Evolutionary conservation across 768 basidiomycete species (phyloP), one percentile per base, ranked within the genome.

Genomic region (Phallus indusiatus): DNA sequence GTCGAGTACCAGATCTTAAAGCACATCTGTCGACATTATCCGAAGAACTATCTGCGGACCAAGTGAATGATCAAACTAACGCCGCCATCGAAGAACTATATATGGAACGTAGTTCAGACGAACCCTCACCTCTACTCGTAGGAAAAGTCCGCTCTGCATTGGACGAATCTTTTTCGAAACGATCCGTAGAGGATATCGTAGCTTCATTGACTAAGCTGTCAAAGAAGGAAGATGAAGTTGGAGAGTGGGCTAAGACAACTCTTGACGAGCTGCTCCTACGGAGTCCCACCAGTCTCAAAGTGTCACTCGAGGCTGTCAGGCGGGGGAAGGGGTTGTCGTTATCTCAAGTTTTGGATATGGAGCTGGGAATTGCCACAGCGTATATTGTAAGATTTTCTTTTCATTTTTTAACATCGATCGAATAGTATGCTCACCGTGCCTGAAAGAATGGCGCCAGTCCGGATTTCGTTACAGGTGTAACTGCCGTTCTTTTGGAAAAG

Each of bases 241-340:
- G 76, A 53, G 67, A 71, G 47, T 98, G 94, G 94, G 94, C 95
- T 5, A 70, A 74, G 59, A 70, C 78, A 59, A 92, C 93, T 3
- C 70, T 89, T 59, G 73, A 75, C 14, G 73, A 74, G 34, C 72
- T 99, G 59, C 74, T 81, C 46, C 63, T 79, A 64, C 82, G 91
- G 47, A 94, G 93, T 71, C 95, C 95, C 11, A 96, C 94, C 1
- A 94, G 92, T 65, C 77, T 97, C 64, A 90, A 90, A 69, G 87
- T 98, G 36, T 82, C 94, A n/a, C 76, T 98, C 20, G 74, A 79
- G 64, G 89, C 90, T 1, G 80, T 94, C 56, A 83, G 87, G 51
- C 74, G 74, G 60, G 94, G 91, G n/a, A 81, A 76, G 65, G 71
- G 72, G 1, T 71, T 85, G 76, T 68, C 78, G 1, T 75, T 98